A percentile compares a stretch with the other conserved stretches of the same genome.
Conservation (phyloP, 441 rosid genomes). For the Gossypium davidsonii region DNA sequence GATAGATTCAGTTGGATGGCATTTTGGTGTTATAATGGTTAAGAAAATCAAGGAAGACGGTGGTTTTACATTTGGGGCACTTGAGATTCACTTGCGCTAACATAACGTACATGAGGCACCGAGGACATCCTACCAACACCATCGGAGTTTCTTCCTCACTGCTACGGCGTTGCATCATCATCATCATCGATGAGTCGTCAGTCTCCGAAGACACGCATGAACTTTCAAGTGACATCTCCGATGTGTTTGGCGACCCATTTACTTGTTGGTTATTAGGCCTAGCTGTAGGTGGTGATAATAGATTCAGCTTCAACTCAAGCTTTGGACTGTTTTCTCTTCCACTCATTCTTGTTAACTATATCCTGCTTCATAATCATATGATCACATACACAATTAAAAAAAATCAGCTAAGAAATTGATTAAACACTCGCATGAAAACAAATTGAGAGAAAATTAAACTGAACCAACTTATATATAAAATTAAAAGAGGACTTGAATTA, state of each 20-base stretch:
- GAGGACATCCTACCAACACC: constrained; percentile 36
- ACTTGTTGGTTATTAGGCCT: not conserved
- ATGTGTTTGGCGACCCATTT: constrained; percentile 14
- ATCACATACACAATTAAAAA: not conserved
- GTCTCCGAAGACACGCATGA: constrained; percentile 30
- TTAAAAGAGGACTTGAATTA: not conserved
- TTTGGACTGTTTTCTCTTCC: constrained; percentile 17
- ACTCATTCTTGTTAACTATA: constrained; percentile 10
- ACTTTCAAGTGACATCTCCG: constrained; percentile 20
- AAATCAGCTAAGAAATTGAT: not conserved
- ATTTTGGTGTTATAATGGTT: constrained; percentile 16
- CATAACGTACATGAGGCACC: constrained; percentile 38
- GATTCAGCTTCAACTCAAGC: constrained; percentile 29
- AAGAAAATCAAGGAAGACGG: constrained; percentile 36
- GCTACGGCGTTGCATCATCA: not conserved
- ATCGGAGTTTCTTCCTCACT: constrained; percentile 17
- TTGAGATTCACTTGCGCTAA: constrained; percentile 27
- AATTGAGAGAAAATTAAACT: not conserved
- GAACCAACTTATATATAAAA: not conserved
- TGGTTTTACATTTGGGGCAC: constrained; percentile 37
- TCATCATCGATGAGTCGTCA: not conserved
- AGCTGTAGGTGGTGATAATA: constrained; percentile 18
- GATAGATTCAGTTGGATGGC: not conserved
- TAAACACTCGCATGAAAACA: not conserved
- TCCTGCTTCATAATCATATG: not conserved